Conservation (phyloP, 2,329 filamentous ascomycete genomes). For the Aphanocladium album region DNA sequence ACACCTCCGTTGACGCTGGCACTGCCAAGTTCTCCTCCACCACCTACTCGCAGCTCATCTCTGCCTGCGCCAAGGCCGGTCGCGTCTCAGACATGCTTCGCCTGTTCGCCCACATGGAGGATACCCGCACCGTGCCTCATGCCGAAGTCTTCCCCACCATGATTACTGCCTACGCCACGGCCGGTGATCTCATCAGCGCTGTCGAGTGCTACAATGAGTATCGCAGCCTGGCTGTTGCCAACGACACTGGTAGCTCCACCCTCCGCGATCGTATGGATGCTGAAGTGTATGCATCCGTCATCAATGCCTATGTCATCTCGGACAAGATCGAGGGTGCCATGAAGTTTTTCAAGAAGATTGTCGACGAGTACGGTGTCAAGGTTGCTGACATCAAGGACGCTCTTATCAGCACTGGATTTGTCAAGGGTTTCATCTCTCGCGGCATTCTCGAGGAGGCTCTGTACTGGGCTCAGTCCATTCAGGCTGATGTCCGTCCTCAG, state of each 20-base stretch:
- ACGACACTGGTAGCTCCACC: conserved; percentile 67
- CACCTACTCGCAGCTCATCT: conserved; percentile 80
- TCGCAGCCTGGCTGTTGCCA: conserved; percentile 76
- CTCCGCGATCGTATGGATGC: conserved; percentile 71
- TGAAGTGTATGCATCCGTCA: conserved; percentile 83
- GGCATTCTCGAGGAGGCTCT: conserved; percentile 70
- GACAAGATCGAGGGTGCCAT: conserved; percentile 76
- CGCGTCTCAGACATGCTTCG: conserved; percentile 84
- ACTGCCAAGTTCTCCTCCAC: conserved; percentile 67
- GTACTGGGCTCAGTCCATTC: conserved; percentile 63
- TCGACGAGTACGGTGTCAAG: conserved; percentile 54
- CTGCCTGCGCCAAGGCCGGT: conserved; percentile 77
- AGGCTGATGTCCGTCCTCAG: conserved; percentile 50
- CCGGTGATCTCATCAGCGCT: conserved; percentile 77
- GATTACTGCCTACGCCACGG: conserved; percentile 86
- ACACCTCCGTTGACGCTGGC: conserved; percentile 62
- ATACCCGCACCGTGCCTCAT: conserved; percentile 65
- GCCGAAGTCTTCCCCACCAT: conserved; percentile 84
- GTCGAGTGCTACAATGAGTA: conserved; percentile 97
- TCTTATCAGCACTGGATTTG: conserved; percentile 68
- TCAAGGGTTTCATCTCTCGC: conserved; percentile 69
- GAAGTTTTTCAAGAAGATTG: conserved; percentile 80
- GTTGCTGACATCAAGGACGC: conserved; percentile 63
- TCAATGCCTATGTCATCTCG: conserved; percentile 81
- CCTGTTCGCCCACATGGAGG: conserved; percentile 88